Evolutionary conservation across 352 stramenopile species (phyloP).

Genomic region (Plasmopara viticola): DNA sequence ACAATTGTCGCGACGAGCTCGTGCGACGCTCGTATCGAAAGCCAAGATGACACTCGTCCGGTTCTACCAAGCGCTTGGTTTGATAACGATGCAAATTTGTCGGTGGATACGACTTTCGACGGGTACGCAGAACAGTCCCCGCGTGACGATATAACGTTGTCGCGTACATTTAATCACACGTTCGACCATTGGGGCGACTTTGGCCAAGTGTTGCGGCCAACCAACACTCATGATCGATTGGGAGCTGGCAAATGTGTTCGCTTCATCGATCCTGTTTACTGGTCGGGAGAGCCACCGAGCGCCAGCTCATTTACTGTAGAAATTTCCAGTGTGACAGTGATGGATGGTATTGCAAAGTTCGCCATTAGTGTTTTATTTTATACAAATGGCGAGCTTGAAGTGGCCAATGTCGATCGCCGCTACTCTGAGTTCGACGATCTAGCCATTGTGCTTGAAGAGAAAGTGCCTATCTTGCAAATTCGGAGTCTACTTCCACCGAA

Average conservation of each 20-base stretch:
- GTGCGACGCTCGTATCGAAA: slow-evolving; percentile 65
- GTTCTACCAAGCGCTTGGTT: slow-evolving; percentile 63
- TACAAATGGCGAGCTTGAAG: slow-evolving; percentile 29
- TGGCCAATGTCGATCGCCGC: slow-evolving; percentile 46
- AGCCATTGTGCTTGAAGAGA: slow-evolving; percentile 42
- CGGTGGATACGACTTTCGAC: slow-evolving; percentile 25
- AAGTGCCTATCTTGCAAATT: slow-evolving; percentile 44
- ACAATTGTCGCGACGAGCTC: slow-evolving; percentile 59
- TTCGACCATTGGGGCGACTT: slow-evolving; percentile 20
- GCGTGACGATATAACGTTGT: slow-evolving; percentile 12
- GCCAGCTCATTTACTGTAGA: slow-evolving; percentile 68
- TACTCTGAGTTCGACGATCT: slow-evolving; percentile 70
- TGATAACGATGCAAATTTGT: slow-evolving; percentile 29
- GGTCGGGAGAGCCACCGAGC: slow-evolving; percentile 33
- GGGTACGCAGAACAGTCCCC: slow-evolving; percentile 23
- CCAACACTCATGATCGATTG: slow-evolving; percentile 9
- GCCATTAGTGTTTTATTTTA: slow-evolving; percentile 62
- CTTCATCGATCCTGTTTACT: slow-evolving; percentile 49
- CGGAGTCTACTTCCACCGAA: slow-evolving; percentile 58
- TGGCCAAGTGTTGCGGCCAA: slow-evolving; percentile 8
- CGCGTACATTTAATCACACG: slow-evolving; percentile 14
- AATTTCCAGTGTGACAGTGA: slow-evolving; percentile 47
- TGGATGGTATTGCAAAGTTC: slow-evolving; percentile 44
- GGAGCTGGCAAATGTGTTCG: slow-evolving; percentile 42
- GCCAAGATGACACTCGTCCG: slow-evolving; percentile 31